Evolutionary conservation across 352 stramenopile species (phyloP).

Genomic region (Globisporangium camurandrum): DNA sequence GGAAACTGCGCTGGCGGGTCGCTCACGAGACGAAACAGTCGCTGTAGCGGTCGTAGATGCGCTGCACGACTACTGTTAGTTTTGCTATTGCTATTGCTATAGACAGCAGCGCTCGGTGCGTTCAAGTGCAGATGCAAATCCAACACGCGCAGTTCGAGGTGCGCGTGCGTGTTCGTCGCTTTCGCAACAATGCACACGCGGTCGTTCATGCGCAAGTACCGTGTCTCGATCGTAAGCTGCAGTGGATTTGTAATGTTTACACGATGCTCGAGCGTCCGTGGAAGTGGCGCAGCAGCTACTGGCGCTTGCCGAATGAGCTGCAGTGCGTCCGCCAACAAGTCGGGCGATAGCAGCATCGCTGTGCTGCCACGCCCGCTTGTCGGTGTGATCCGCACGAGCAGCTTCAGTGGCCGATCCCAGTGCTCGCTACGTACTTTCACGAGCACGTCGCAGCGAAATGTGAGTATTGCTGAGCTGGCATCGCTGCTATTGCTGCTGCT

Average conservation of each 20-base stretch:
- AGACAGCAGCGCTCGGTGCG: slow-evolving; percentile 1
- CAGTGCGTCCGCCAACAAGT: slow-evolving; percentile 32
- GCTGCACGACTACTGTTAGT: no score
- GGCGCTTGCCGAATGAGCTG: slow-evolving; percentile 41
- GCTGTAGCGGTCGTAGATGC: not conserved
- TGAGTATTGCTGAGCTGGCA: slow-evolving; percentile 9
- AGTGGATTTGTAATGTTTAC: slow-evolving; percentile 48
- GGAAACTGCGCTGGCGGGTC: slow-evolving; percentile 44
- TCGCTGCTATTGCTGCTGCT: no score
- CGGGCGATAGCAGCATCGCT: not conserved
- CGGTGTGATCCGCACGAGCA: slow-evolving; percentile 46
- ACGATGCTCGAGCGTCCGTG: slow-evolving; percentile 34
- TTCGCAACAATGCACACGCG: slow-evolving; percentile 44
- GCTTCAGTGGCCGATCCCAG: slow-evolving; percentile 41
- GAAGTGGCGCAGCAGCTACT: slow-evolving; percentile 28
- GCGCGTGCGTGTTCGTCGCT: slow-evolving; percentile 36
- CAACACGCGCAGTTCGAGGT: slow-evolving; percentile 32
- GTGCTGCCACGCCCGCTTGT: slow-evolving; percentile 3
- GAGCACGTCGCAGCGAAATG: slow-evolving; percentile 36
- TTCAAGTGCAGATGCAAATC: slow-evolving; percentile 64
- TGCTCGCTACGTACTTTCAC: slow-evolving; percentile 56
- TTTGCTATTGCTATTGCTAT: not conserved
- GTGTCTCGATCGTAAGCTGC: slow-evolving; percentile 48
- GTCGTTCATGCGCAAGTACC: slow-evolving; percentile 20
- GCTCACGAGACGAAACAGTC: slow-evolving; percentile 27